Percentiles rank a stretch among this genome's conserved stretches.
These are phyloP conservation scores for Colletotrichum sidae DNA, from an alignment of 2,329 filamentous ascomycete genomes.

Conservation along the genomic window DNA sequence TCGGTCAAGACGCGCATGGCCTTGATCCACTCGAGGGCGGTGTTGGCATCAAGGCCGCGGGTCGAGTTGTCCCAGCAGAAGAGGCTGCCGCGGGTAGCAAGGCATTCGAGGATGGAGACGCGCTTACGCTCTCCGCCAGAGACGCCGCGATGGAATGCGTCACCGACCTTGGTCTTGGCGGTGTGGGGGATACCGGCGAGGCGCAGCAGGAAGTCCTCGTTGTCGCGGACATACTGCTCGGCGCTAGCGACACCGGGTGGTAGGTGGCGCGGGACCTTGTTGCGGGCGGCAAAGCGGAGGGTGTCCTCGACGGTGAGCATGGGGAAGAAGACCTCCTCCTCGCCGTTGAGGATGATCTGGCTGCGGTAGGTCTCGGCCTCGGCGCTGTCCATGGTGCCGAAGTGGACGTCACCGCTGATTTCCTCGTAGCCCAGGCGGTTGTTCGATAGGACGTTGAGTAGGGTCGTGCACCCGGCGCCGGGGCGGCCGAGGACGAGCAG, in stretches of 20 bases:
- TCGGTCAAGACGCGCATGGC: conserved; percentile 75
- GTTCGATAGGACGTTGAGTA: conserved; percentile 63
- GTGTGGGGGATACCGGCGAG: conserved; percentile 74
- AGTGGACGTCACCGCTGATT: conserved; percentile 48
- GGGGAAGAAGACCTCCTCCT: conserved; percentile 73
- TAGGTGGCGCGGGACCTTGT: conserved; percentile 69
- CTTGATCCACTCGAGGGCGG: conserved; percentile 78
- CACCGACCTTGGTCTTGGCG: conserved; percentile 73
- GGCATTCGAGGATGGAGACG: conserved; percentile 79
- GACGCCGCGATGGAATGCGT: conserved; percentile 73
- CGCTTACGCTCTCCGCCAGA: conserved; percentile 77
- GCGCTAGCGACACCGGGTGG: conserved; percentile 66
- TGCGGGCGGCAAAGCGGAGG: conserved; percentile 71
- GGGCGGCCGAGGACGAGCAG: conserved; percentile 63
- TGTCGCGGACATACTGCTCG: conserved; percentile 54
- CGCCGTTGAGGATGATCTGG: conserved; percentile 73
- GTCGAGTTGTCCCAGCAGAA: conserved; percentile 80
- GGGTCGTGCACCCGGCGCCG: conserved; percentile 64
- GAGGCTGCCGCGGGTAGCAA: conserved; percentile 45
- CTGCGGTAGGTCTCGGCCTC: conserved; percentile 61
- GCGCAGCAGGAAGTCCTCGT: conserved; percentile 64
- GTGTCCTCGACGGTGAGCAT: conserved; percentile 74
- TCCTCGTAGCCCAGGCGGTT: conserved; percentile 63
- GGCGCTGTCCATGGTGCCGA: conserved; percentile 50
- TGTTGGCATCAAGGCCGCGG: conserved; percentile 77